Conservation (phyloP, 2,329 filamentous ascomycete species). For the Diaporthe sp. region DNA sequence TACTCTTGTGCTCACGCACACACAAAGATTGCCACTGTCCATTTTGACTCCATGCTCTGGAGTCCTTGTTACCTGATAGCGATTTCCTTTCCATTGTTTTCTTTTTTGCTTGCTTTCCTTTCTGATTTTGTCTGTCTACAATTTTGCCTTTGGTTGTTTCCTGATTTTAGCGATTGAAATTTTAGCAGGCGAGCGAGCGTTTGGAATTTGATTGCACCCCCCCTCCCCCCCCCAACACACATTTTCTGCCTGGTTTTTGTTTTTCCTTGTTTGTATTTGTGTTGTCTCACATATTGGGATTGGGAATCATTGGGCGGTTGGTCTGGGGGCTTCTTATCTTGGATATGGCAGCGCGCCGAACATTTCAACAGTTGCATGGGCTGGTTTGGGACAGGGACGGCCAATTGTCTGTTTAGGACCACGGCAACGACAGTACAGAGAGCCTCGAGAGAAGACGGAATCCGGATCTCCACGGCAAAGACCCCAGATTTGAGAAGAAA, state of each 20-base stretch:
- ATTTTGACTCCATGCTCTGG: constrained; percentile 48
- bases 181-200: constrained; percentile 57
- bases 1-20: constrained; percentile 42
- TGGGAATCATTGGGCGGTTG: constrained; percentile 35
- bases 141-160: constrained; percentile 48
- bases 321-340: constrained; percentile 42
- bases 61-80: constrained; percentile 49
- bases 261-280: constrained; percentile 45
- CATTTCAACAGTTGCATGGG: constrained; percentile 42
- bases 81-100: constrained; percentile 51
- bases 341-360: constrained; percentile 41
- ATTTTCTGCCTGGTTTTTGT: constrained; percentile 38
- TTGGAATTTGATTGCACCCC: constrained; percentile 47
- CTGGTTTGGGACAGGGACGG: constrained; percentile 39
- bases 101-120: constrained; percentile 44
- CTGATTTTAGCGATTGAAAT: constrained; percentile 43
- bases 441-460: constrained; percentile 36
- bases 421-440: constrained; percentile 43
- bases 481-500: constrained; percentile 35
- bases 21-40: constrained; percentile 47
- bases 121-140: constrained; percentile 33
- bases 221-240: not conserved
- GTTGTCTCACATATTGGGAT: constrained; percentile 43
- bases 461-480: constrained; percentile 34
- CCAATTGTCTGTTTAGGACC: constrained; percentile 37